Evolutionary conservation across 306 rosid genomes (phyloP).

Genomic region (Neltuma alba): DNA sequence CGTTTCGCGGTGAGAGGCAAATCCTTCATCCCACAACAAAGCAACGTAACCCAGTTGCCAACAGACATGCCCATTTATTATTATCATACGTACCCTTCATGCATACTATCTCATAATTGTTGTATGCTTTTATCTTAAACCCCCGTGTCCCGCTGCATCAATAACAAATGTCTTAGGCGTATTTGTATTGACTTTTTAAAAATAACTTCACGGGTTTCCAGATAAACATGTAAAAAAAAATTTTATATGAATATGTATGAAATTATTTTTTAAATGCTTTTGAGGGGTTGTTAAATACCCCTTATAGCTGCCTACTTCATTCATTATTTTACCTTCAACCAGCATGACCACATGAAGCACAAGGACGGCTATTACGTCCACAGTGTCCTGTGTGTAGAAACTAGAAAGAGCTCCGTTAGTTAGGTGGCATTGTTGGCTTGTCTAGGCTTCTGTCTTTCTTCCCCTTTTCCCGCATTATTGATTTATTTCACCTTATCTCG

Average conservation of each 20-base stretch:
- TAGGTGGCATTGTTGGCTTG: neutral
- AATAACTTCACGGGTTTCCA: no score
- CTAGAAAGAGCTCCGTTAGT: neutral
- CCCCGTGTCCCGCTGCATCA: neutral
- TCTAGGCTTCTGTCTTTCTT: neutral
- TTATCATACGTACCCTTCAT: neutral
- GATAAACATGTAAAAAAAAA: no score
- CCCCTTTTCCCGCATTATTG: neutral
- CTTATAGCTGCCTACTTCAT: neutral
- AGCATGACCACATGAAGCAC: conserved; percentile 13
- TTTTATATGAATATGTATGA: no score
- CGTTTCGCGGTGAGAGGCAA: neutral
- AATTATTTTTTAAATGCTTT: no score
- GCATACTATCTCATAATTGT: neutral
- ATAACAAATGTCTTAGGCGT: neutral
- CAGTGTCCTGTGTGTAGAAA: neutral
- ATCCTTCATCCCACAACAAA: neutral
- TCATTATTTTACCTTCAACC: neutral
- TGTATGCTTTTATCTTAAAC: neutral
- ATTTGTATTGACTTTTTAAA: no score
- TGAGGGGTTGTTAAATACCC: no score
- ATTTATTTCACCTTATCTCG: neutral
- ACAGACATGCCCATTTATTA: conserved; percentile 18
- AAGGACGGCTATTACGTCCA: neutral
- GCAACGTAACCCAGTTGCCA: conserved; percentile 4